A percentile compares a stretch with the other conserved stretches of the same genome.
Evolutionary conservation across 768 basidiomycete species (phyloP).

Genomic region (Strobilomyces dryophilus): DNA sequence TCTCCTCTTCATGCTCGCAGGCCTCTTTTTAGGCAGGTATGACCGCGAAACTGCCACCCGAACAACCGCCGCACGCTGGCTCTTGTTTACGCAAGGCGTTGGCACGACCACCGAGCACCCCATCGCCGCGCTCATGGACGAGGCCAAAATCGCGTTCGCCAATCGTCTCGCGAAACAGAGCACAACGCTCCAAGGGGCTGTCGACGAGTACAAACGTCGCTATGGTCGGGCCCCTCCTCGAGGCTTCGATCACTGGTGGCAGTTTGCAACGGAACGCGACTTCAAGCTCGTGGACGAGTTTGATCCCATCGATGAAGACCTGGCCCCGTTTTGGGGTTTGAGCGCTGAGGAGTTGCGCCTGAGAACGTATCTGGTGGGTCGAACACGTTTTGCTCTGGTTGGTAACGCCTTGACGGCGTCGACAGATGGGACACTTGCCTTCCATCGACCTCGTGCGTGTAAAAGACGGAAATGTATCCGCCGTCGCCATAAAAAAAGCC

Average conservation of each 20-base stretch:
- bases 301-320: slow-evolving; percentile 68
- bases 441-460: slow-evolving; percentile 86
- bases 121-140: slow-evolving; percentile 78
- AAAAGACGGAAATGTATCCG: slow-evolving; percentile 53
- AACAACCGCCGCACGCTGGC: slow-evolving; percentile 8
- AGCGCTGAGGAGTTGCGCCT: slow-evolving; percentile 67
- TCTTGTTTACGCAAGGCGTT: slow-evolving; percentile 13
- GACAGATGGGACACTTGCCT: slow-evolving; percentile 69
- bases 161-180: slow-evolving; percentile 70
- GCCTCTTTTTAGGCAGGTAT: slow-evolving; percentile 41
- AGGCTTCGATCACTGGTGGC: slow-evolving; percentile 92
- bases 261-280: slow-evolving; percentile 65
- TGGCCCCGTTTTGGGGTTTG: slow-evolving; percentile 81
- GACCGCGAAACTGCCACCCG: slow-evolving; percentile 2
- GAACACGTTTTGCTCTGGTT: neutral
- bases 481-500: slow-evolving; percentile 52
- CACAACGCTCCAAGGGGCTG: slow-evolving; percentile 72
- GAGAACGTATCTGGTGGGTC: slow-evolving; percentile 52
- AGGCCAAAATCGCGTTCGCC: slow-evolving; percentile 74
- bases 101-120: slow-evolving; percentile 53
- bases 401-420: neutral
- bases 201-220: slow-evolving; percentile 73
- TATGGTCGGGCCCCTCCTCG: slow-evolving; percentile 79
- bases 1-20: slow-evolving; percentile 47
- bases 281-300: slow-evolving; percentile 90